These are phyloP conservation scores for Juncus effusus DNA, from an alignment of 176 grass and related monocot species.

Conservation along the genomic window DNA sequence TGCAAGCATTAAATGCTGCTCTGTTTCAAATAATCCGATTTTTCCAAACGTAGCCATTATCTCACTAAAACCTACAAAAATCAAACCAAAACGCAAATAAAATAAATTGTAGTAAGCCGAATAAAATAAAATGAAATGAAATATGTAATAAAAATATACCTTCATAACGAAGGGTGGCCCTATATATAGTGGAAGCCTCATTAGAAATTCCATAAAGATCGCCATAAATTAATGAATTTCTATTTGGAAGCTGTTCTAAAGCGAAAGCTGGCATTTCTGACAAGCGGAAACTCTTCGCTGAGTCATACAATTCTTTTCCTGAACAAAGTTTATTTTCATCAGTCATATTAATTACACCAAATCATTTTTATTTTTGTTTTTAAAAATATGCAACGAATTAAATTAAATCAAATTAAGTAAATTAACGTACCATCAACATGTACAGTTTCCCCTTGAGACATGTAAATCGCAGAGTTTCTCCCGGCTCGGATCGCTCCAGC, in stretches of 20 bases:
- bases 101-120: not conserved
- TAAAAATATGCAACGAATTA: slow-evolving; percentile 1
- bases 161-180: slow-evolving; percentile 95
- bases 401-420: not conserved
- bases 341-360: not conserved
- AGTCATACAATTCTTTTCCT: slow-evolving; percentile 70
- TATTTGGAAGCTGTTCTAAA: slow-evolving; percentile 82
- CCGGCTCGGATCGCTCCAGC: slow-evolving; percentile 66
- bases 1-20: slow-evolving; percentile 54
- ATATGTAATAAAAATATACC: slow-evolving; percentile 27
- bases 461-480: slow-evolving; percentile 79
- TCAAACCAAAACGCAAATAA: slow-evolving; percentile 9
- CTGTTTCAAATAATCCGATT: slow-evolving; percentile 60
- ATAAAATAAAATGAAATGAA: slow-evolving; percentile 8
- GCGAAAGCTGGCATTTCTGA: slow-evolving; percentile 82
- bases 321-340: slow-evolving; percentile 6
- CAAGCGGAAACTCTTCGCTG: slow-evolving; percentile 60
- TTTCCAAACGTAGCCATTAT: slow-evolving; percentile 68
- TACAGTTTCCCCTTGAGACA: slow-evolving; percentile 62
- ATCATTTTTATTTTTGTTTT: not conserved
- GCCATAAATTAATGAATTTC: slow-evolving; percentile 88
- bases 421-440: slow-evolving; percentile 62
- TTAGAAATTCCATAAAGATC: slow-evolving; percentile 81
- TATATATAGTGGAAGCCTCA: slow-evolving; percentile 80
- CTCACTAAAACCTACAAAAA: slow-evolving; percentile 75